phyloP scores from a whole-genome alignment of 495 filamentous ascomycete species.

The Lentithecium fluviatile region DNA sequence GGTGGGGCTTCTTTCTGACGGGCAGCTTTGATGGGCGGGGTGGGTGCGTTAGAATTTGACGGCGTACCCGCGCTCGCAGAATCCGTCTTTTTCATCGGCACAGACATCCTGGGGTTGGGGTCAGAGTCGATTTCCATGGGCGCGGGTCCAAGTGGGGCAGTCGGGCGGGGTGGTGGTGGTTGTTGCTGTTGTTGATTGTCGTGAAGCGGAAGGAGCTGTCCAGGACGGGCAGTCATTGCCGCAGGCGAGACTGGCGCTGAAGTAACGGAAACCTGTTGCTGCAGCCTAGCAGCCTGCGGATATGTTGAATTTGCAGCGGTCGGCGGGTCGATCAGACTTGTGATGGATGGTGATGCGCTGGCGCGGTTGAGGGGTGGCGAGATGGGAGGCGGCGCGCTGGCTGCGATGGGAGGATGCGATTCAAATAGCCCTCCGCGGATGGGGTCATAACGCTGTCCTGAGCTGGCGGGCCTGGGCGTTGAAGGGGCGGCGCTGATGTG shows the following conservation, averaged over 20 bases:
- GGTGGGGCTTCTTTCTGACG: conserved; percentile 54
- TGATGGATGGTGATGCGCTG: conserved; percentile 84
- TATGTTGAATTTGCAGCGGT: conserved; percentile 40
- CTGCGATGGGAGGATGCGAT: conserved; percentile 50
- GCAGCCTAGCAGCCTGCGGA: conserved; percentile 29
- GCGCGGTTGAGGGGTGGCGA: conserved; percentile 61
- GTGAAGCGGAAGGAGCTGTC: conserved; percentile 16
- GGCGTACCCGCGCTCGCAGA: conserved; percentile 50
- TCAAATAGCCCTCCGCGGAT: conserved; percentile 73
- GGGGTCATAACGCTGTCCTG: conserved; percentile 83
- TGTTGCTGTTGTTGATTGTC: conserved; percentile 12
- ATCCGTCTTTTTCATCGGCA: conserved; percentile 42
- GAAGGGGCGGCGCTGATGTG: conserved; percentile 41
- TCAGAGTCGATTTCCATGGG: conserved; percentile 40
- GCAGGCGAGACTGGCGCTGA: conserved; percentile 39
- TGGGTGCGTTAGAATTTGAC: conserved; percentile 52
- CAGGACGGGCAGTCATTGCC: conserved; percentile 16
- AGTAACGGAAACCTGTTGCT: conserved; percentile 33
- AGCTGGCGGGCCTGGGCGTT: conserved; percentile 53
- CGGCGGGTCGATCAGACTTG: conserved; percentile 82
- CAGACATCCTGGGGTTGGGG: conserved; percentile 14
- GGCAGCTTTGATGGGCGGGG: conserved; percentile 61
- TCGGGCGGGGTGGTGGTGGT: not conserved
- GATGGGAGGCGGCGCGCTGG: conserved; percentile 55
- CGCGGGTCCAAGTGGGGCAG: conserved; percentile 6